A percentile compares a stretch with the other conserved stretches of the same genome.
These are phyloP conservation scores for Xylariomycetidae sp. DNA, from an alignment of 2,329 filamentous ascomycete genomes.

Conservation along the genomic window DNA sequence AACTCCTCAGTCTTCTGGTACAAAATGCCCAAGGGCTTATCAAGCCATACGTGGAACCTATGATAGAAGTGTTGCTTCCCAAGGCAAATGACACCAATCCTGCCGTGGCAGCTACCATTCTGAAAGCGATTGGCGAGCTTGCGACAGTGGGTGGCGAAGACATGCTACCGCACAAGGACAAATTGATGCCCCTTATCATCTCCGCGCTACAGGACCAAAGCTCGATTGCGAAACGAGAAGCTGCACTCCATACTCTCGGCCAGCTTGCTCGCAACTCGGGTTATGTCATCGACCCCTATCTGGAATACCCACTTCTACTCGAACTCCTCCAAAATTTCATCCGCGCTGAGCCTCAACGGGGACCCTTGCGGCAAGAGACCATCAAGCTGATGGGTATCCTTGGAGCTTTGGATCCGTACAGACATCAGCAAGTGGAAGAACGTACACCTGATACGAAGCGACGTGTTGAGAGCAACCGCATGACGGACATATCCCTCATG, in stretches of 20 bases:
- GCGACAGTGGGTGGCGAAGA: conserved; percentile 90
- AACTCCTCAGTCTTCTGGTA: conserved; percentile 85
- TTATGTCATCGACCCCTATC: conserved; percentile 94
- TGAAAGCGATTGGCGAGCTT: conserved; percentile 90
- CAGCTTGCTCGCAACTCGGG: conserved; percentile 93
- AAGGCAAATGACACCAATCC: conserved; percentile 82
- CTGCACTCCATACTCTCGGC: conserved; percentile 82
- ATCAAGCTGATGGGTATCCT: conserved; percentile 96
- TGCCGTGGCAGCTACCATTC: conserved; percentile 87
- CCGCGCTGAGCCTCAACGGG: conserved; percentile 78
- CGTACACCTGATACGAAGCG: conserved; percentile 75
- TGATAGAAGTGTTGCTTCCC: conserved; percentile 88
- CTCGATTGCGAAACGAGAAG: conserved; percentile 82
- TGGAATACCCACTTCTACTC: conserved; percentile 89
- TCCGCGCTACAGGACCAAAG: conserved; percentile 91
- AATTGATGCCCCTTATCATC: conserved; percentile 91
- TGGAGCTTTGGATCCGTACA: conserved; percentile 91
- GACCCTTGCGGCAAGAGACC: conserved; percentile 81
- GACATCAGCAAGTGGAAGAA: conserved; percentile 91
- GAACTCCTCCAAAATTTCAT: conserved; percentile 92
- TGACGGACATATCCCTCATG: conserved; percentile 94
- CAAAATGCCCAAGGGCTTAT: conserved; percentile 84
- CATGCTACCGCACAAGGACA: conserved; percentile 86
- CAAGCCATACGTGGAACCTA: conserved; percentile 93
- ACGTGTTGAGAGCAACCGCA: conserved; percentile 53